Evolutionary conservation across 2,329 filamentous ascomycete genomes (phyloP), one percentile per base, ranked within the genome.

Genomic region (Pseudogymnoascus sp.): DNA sequence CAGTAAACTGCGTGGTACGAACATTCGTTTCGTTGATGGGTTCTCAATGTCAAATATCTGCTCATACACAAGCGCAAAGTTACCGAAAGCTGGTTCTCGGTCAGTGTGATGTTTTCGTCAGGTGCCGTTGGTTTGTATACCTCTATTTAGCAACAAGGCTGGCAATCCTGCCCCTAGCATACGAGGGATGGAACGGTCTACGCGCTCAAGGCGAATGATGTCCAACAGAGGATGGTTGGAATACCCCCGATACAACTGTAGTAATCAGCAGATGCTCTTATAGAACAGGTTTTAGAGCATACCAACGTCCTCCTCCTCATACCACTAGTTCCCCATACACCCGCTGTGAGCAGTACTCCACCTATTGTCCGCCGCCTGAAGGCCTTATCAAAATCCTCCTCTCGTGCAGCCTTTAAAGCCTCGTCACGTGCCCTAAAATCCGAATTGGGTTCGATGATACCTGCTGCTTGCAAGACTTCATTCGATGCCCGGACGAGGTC

Each of bases 381-480:
- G 2, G 69, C 72, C 12, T 63, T 64, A 4, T 69, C 63, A 10
- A 68, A 71, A 26, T 74, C 71, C 43, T 67, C 59, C 43, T 67
- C 66, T 61, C 67, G 68, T 1, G 66, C 63, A 8, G 62, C 19
- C 14, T 63, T 63, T 6, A 62, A 59, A 59, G 66, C 63, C 7
- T 52, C 66, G 2, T 64, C 66, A 59, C 69, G 70, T 12, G 49
- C 62, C 35, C 66, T 71, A 21, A 68, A 68, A 19, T 66, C 67
- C 29, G 62, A 41, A 12, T 66, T 65, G 55, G 72, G 68, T 63
- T 74, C 72, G 10, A 73, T 70, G 14, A 74, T 67, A 19, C 72
- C 72, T 10, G 71, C 72, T 29, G 70, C 71, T 60, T 71, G 69
- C 70, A 74, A 71, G 29, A 74, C 72, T 65, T 74, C 72, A 61